These are phyloP conservation scores for Trichocladium antarcticum DNA, from an alignment of 495 filamentous ascomycete species.

Conservation along the genomic window DNA sequence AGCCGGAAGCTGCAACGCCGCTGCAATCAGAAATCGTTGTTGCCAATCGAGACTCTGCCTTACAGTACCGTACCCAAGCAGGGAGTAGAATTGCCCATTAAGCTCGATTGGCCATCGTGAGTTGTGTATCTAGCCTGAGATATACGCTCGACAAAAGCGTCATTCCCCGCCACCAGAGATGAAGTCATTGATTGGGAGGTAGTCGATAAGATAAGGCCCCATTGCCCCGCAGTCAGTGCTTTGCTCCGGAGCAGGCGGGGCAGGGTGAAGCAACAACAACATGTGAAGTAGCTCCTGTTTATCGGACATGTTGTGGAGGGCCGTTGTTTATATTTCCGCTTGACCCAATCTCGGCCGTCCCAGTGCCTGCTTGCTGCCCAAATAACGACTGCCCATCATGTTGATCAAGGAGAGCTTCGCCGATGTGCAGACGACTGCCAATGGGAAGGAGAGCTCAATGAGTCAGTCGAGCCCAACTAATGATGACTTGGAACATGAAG, in stretches of 20 bases:
- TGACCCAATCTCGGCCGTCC: too few species aligned
- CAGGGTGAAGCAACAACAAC: too few species aligned
- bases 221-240: constrained; percentile 16
- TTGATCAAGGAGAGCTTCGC: constrained; percentile 36
- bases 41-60: constrained; percentile 10
- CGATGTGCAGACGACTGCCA: constrained; percentile 32
- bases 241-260: constrained; percentile 5
- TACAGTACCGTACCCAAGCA: constrained; percentile 1
- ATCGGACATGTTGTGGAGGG: too few species aligned
- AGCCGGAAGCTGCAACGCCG: constrained; percentile 12
- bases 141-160: background rate
- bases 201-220: constrained; percentile 26
- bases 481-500: too few species aligned
- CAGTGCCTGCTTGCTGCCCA: too few species aligned
- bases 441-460: constrained; percentile 40
- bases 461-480: constrained; percentile 27
- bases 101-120: too few species aligned
- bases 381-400: constrained; percentile 26
- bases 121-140: too few species aligned
- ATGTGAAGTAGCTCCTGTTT: too few species aligned
- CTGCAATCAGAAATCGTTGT: background rate
- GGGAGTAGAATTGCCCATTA: background rate
- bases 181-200: background rate
- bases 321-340: too few species aligned
- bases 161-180: background rate